Evolutionary conservation across 139 green algal genomes (phyloP).

Genomic region (Coccomyxa sp.): DNA sequence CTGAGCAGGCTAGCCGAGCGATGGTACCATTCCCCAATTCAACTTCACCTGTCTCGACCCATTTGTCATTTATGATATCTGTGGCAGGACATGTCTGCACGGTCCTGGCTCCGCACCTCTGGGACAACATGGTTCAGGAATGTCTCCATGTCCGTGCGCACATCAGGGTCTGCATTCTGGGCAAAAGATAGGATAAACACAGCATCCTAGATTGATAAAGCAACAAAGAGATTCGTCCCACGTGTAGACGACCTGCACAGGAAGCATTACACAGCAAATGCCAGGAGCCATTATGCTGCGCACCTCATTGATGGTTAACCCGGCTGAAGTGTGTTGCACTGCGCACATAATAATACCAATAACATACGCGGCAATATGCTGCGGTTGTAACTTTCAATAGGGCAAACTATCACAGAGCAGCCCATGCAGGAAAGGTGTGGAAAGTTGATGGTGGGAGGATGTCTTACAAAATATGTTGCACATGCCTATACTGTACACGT

Average conservation of each 20-base stretch:
- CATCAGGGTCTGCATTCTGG: constrained; percentile 61
- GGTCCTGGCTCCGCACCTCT: constrained; percentile 34
- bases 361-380: background rate
- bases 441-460: no score
- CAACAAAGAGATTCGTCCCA: background rate
- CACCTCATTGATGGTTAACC: constrained; percentile 68
- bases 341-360: background rate
- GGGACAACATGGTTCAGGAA: constrained; percentile 56
- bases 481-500: constrained; percentile 30
- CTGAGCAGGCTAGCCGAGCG: background rate
- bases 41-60: background rate
- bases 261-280: no score
- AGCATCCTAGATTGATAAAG: background rate
- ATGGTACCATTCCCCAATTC: background rate
- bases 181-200: background rate
- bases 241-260: no score
- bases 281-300: background rate
- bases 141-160: constrained; percentile 63
- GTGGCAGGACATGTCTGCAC: background rate
- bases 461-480: constrained; percentile 47
- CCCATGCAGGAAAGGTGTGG: no score
- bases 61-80: no score
- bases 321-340: constrained; percentile 63
- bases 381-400: background rate
- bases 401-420: background rate